These are phyloP conservation scores for Metschnikowia amazonensis DNA, from an alignment of 805 yeast species.

Conservation along the genomic window DNA sequence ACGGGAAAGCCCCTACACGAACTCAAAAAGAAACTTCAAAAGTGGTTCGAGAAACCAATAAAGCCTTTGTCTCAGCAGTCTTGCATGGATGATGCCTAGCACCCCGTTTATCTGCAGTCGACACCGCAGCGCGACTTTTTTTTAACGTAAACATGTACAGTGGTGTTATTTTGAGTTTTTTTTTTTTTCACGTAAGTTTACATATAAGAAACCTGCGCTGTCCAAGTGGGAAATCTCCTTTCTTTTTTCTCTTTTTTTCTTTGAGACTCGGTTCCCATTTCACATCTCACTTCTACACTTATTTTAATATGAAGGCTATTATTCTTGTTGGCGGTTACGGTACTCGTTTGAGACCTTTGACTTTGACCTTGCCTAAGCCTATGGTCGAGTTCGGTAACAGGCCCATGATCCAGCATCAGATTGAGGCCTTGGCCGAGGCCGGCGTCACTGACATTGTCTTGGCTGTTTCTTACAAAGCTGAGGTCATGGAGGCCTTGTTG, in stretches of 20 bases:
- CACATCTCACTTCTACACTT: not conserved
- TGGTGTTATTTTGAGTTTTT: constrained; percentile 9
- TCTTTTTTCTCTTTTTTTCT: constrained; percentile 8
- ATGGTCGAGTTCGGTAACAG: constrained; percentile 97
- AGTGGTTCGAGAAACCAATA: not conserved
- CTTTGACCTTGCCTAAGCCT: constrained; percentile 93
- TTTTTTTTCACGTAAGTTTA: constrained; percentile 6
- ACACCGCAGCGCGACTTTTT: constrained; percentile 9
- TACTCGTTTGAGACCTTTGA: constrained; percentile 98
- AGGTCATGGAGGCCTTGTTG: constrained; percentile 94
- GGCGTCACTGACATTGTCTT: constrained; percentile 98
- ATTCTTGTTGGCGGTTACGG: constrained; percentile 99
- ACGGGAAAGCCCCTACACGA: no score
- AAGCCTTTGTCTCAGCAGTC: not conserved
- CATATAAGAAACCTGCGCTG: constrained; percentile 9
- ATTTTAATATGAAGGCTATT: constrained; percentile 76
- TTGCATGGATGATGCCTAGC: not conserved
- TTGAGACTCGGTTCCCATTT: constrained; percentile 6
- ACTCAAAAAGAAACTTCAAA: not conserved
- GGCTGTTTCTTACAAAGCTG: constrained; percentile 99
- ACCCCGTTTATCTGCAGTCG: constrained; percentile 1
- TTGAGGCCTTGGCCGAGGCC: constrained; percentile 95
- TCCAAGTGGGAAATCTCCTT: not conserved
- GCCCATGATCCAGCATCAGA: constrained; percentile 98
- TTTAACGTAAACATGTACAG: constrained; percentile 11